Evolutionary conservation across 768 basidiomycete species (phyloP).

Genomic region (Stropharia rugosoannulata): DNA sequence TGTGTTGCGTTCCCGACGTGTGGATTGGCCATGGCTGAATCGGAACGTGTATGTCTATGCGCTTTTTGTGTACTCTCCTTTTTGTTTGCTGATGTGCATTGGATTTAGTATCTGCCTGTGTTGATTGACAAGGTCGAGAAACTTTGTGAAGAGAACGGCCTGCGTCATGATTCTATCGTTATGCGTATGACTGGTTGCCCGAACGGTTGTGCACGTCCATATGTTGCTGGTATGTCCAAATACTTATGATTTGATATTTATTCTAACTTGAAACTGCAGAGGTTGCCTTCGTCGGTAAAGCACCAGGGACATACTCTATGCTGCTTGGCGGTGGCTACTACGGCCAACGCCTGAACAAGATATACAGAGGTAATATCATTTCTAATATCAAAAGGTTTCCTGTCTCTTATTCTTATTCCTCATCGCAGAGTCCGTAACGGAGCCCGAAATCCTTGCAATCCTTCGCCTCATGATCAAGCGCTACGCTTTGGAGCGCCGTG

Average conservation of each 20-base stretch:
- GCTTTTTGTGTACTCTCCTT: neutral
- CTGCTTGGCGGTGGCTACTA: constrained; percentile 94
- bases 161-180: constrained; percentile 91
- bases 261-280: constrained; percentile 43
- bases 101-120: constrained; percentile 78
- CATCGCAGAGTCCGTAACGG: constrained; percentile 76
- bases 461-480: constrained; percentile 91
- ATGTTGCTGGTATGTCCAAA: constrained; percentile 68
- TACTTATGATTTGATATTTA: constrained; percentile 1
- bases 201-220: constrained; percentile 92
- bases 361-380: constrained; percentile 68
- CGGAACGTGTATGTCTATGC: constrained; percentile 43
- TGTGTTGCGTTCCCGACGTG: constrained; percentile 99
- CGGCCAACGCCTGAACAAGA: constrained; percentile 94
- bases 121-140: constrained; percentile 94
- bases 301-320: constrained; percentile 90
- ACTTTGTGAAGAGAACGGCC: constrained; percentile 90
- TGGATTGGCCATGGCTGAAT: constrained; percentile 55
- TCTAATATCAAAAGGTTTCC: neutral
- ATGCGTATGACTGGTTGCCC: constrained; percentile 99
- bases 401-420: neutral
- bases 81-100: neutral
- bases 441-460: constrained; percentile 89
- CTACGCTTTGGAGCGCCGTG: constrained; percentile 83
- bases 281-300: constrained; percentile 96